Conservation (phyloP, 2,329 filamentous ascomycete genomes). For the Penicillium sp. region DNA sequence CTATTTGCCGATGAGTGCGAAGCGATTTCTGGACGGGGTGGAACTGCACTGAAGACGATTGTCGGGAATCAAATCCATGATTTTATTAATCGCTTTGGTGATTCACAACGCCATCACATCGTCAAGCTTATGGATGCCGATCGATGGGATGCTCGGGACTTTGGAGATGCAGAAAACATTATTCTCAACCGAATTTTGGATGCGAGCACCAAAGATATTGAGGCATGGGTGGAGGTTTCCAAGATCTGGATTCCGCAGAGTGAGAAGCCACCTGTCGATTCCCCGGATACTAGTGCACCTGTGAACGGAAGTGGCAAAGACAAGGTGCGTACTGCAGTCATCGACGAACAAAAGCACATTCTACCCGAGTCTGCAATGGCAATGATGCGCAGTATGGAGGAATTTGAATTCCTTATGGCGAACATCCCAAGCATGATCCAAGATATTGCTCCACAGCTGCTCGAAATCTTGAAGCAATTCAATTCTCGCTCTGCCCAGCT, state of each 20-base stretch:
- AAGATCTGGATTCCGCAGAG: slow-evolving; percentile 54
- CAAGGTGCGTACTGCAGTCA: slow-evolving; percentile 71
- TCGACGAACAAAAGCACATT: slow-evolving; percentile 84
- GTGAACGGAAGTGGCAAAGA: slow-evolving; percentile 56
- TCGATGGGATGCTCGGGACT: slow-evolving; percentile 68
- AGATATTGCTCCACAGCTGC: slow-evolving; percentile 76
- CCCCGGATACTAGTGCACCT: slow-evolving; percentile 43
- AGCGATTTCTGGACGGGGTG: slow-evolving; percentile 65
- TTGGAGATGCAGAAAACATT: slow-evolving; percentile 56
- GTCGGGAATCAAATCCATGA: slow-evolving; percentile 67
- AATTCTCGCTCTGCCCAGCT: slow-evolving; percentile 96
- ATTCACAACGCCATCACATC: slow-evolving; percentile 61
- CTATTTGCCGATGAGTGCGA: slow-evolving; percentile 71
- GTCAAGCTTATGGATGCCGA: slow-evolving; percentile 64
- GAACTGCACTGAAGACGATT: slow-evolving; percentile 62
- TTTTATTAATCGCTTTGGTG: slow-evolving; percentile 63
- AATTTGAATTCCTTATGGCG: slow-evolving; percentile 80
- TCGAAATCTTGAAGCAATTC: slow-evolving; percentile 89
- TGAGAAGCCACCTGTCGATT: slow-evolving; percentile 22
- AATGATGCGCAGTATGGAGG: slow-evolving; percentile 79
- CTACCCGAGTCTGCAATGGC: slow-evolving; percentile 81
- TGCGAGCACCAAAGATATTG: slow-evolving; percentile 62
- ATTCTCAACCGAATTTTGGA: slow-evolving; percentile 60
- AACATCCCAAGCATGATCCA: slow-evolving; percentile 87
- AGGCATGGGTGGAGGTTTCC: slow-evolving; percentile 56